phyloP scores from a whole-genome alignment of 805 yeast genomes.

The Candida palmyrensis region DNA sequence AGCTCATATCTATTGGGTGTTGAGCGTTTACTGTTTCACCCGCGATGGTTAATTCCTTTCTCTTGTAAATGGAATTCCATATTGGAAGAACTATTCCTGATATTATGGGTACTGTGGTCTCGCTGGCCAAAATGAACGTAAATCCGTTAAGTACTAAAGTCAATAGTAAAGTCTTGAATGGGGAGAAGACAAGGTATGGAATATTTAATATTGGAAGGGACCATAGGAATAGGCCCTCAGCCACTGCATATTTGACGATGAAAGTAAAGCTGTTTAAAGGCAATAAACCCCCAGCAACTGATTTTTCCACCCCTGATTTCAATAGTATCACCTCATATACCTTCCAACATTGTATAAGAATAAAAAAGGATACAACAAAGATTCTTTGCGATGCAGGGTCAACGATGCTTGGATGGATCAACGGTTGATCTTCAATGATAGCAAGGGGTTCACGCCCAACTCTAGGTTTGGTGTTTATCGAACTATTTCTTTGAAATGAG shows the following conservation, averaged over 20 bases:
- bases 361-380: conserved; percentile 59
- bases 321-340: conserved; percentile 62
- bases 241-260: conserved; percentile 61
- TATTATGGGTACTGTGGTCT: conserved; percentile 44
- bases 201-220: conserved; percentile 69
- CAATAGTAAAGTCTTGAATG: conserved; percentile 47
- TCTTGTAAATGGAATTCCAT: conserved; percentile 38
- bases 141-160: conserved; percentile 41
- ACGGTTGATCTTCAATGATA: conserved; percentile 13
- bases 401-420: conserved; percentile 61
- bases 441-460: too few relatives aligned
- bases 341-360: conserved; percentile 82
- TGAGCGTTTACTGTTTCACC: conserved; percentile 42
- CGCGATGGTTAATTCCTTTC: conserved; percentile 45
- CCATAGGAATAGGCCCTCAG: conserved; percentile 71
- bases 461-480: too few relatives aligned
- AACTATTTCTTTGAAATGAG: too few relatives aligned
- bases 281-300: conserved; percentile 27
- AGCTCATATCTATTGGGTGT: conserved; percentile 38
- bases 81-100: conserved; percentile 30
- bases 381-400: conserved; percentile 77
- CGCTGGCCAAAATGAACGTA: conserved; percentile 52
- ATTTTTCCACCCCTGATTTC: conserved; percentile 36
- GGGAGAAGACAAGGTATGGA: conserved; percentile 66
- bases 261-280: conserved; percentile 51